A percentile compares a stretch with the other conserved stretches of the same genome.
Evolutionary conservation across 805 yeast genomes (phyloP).

Genomic region (Wickerhamia fluorescens): DNA sequence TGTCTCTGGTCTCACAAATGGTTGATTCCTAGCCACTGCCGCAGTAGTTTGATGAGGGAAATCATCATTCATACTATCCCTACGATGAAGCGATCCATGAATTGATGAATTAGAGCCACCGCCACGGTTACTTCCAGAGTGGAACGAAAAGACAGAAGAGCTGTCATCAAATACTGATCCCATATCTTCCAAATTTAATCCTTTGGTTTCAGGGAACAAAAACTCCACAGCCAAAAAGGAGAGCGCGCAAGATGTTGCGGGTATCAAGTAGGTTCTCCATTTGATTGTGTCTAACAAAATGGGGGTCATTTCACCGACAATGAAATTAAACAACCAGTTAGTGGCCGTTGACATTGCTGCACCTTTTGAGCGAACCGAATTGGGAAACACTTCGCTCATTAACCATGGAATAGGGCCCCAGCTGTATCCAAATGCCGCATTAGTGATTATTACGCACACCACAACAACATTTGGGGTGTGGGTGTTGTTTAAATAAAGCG

Average conservation of each 20-base stretch:
- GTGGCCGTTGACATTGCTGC: constrained; percentile 88
- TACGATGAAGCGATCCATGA: background rate
- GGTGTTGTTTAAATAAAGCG: constrained; percentile 24
- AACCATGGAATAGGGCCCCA: constrained; percentile 97
- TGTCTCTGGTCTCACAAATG: constrained; percentile 22
- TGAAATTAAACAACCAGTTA: constrained; percentile 87
- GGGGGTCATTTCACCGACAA: constrained; percentile 91
- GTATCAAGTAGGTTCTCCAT: constrained; percentile 79
- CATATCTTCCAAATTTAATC: constrained; percentile 85
- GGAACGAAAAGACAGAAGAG: constrained; percentile 37
- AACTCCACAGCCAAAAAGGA: constrained; percentile 68
- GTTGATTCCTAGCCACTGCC: constrained; percentile 38
- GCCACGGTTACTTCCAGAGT: constrained; percentile 17
- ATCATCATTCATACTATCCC: constrained; percentile 7
- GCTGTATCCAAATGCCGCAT: constrained; percentile 79
- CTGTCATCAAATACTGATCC: constrained; percentile 76
- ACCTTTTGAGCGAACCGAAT: constrained; percentile 79
- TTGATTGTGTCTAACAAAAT: constrained; percentile 65
- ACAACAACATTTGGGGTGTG: constrained; percentile 70
- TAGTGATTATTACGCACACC: constrained; percentile 66
- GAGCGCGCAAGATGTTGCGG: constrained; percentile 67
- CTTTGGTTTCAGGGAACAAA: constrained; percentile 85
- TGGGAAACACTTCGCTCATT: constrained; percentile 81
- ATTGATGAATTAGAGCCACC: background rate
- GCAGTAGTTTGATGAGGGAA: constrained; percentile 21